phyloP scores from a whole-genome alignment of 2,329 filamentous ascomycete species.

The Penicillium aurantiogriseum region DNA sequence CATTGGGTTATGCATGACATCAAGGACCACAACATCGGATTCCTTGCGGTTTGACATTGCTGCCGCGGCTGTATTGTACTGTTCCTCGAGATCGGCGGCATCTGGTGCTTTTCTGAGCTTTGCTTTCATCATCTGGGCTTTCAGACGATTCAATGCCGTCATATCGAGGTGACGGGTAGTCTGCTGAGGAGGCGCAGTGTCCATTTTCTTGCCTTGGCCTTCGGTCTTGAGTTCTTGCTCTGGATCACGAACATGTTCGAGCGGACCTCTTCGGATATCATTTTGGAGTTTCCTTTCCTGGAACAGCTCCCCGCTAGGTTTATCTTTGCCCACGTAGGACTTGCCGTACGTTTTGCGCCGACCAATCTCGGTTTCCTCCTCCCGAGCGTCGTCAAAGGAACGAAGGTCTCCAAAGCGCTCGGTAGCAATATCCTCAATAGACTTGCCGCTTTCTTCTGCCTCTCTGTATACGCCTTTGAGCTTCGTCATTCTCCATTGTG shows the following conservation, averaged over 20 bases:
- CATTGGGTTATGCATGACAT: slow-evolving; percentile 85
- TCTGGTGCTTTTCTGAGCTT: slow-evolving; percentile 78
- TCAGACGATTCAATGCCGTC: slow-evolving; percentile 81
- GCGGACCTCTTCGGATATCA: slow-evolving; percentile 45
- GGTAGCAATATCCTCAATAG: slow-evolving; percentile 76
- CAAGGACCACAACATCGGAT: slow-evolving; percentile 72
- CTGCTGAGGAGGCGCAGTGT: slow-evolving; percentile 52
- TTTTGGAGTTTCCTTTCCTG: slow-evolving; percentile 68
- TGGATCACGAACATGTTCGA: slow-evolving; percentile 32
- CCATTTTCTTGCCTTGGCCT: slow-evolving; percentile 58
- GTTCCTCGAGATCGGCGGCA: slow-evolving; percentile 71
- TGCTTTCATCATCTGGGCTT: slow-evolving; percentile 94
- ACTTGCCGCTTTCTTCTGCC: slow-evolving; percentile 69
- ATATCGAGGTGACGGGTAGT: slow-evolving; percentile 63
- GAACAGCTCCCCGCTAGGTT: slow-evolving; percentile 83
- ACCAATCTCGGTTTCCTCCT: slow-evolving; percentile 90
- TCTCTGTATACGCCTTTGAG: slow-evolving; percentile 79
- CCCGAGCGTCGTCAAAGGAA: slow-evolving; percentile 87
- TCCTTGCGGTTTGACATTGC: slow-evolving; percentile 58
- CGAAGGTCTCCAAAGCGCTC: slow-evolving; percentile 78
- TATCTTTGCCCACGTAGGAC: slow-evolving; percentile 80
- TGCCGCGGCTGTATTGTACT: slow-evolving; percentile 76
- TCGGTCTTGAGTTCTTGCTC: slow-evolving; percentile 37
- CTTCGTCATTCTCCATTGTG: slow-evolving; percentile 95
- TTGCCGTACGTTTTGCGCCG: slow-evolving; percentile 77